Conservation (phyloP, 2,329 filamentous ascomycete genomes). For the Fusarium begoniae region DNA sequence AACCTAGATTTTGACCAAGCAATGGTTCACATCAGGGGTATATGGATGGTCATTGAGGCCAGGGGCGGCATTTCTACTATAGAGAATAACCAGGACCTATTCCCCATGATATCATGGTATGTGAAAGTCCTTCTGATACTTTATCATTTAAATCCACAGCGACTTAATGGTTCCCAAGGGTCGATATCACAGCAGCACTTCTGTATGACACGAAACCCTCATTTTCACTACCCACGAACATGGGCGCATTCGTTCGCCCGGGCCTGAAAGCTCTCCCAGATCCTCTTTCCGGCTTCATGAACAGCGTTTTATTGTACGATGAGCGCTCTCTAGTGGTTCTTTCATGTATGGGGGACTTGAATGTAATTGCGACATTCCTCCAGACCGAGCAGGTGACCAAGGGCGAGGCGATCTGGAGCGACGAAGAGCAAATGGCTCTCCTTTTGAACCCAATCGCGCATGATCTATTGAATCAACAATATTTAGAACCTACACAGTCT, state of each 20-base stretch:
- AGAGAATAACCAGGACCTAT: not conserved
- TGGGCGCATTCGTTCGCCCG: not conserved
- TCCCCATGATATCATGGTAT: constrained; percentile 12
- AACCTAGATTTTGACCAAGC: constrained; percentile 11
- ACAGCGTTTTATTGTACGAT: not conserved
- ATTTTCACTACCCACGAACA: not conserved
- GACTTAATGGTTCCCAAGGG: not conserved
- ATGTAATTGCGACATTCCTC: not conserved
- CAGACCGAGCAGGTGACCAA: not conserved
- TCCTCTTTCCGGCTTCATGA: not conserved
- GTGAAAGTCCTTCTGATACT: not conserved
- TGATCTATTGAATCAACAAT: not conserved
- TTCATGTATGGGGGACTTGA: not conserved
- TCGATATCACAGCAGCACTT: constrained; percentile 13
- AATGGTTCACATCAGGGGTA: constrained; percentile 1
- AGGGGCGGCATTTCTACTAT: constrained; percentile 11
- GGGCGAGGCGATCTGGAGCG: not conserved
- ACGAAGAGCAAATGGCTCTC: not conserved
- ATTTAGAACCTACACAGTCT: not conserved
- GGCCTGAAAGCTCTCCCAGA: not conserved
- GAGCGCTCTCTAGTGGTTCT: not conserved
- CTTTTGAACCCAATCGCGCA: not conserved
- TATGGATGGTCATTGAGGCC: not conserved
- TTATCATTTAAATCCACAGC: too few relatives aligned
- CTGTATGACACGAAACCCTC: constrained; percentile 3